phyloP scores from a whole-genome alignment of 441 rosid species.

The Adansonia madagascariensis region DNA sequence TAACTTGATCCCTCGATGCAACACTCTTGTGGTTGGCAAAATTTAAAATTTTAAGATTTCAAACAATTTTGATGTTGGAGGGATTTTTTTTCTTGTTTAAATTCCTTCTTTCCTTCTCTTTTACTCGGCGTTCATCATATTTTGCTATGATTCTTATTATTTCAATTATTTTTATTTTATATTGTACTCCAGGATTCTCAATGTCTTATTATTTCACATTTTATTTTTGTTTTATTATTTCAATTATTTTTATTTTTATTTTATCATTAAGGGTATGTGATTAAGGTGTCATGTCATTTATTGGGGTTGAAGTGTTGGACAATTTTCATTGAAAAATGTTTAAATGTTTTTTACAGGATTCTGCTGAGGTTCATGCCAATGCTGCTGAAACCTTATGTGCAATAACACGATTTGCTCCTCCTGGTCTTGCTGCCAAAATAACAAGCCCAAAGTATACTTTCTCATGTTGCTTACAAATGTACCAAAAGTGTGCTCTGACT shows the following conservation, averaged over 20 bases:
- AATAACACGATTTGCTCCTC: slow-evolving; percentile 83
- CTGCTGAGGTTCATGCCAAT: slow-evolving; percentile 92
- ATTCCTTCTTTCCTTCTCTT: not conserved
- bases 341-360: slow-evolving; percentile 55
- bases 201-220: not conserved
- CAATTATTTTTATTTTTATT: not conserved
- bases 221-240: not conserved
- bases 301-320: slow-evolving; percentile 8
- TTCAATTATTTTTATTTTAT: not conserved
- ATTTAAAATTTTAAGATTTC: not conserved
- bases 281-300: not conserved
- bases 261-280: not conserved
- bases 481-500: not conserved
- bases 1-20: not conserved
- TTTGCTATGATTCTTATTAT: not conserved
- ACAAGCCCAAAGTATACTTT: slow-evolving; percentile 70
- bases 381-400: slow-evolving; percentile 91
- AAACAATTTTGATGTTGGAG: not conserved
- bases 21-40: not conserved
- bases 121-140: not conserved
- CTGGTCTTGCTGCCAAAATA: slow-evolving; percentile 78
- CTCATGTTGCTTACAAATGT: not conserved
- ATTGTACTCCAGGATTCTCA: not conserved
- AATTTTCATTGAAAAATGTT: not conserved
- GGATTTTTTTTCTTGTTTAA: not conserved